Percentiles rank a stretch among this genome's conserved stretches.
Conservation (phyloP, 2,329 filamentous ascomycete species). For the Truncatella angustata region DNA sequence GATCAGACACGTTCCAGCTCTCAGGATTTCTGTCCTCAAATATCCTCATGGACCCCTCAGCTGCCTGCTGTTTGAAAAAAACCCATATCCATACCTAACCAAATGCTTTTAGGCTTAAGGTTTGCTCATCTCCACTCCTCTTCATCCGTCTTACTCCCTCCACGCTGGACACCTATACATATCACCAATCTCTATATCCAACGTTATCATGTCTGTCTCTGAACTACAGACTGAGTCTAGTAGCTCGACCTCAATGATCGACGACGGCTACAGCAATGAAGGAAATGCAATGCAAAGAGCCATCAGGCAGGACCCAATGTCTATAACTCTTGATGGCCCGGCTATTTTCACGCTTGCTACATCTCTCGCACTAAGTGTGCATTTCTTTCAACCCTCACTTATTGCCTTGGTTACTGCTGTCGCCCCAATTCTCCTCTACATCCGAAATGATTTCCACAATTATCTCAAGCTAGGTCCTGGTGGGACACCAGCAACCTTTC, state of each 20-base stretch:
- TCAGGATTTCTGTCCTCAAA: not conserved
- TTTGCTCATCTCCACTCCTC: constrained; percentile 9
- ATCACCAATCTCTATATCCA: too few species aligned
- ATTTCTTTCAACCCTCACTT: constrained; percentile 46
- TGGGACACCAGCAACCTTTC: constrained; percentile 71
- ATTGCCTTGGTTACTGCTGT: constrained; percentile 49
- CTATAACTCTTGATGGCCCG: constrained; percentile 51
- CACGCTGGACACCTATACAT: not conserved
- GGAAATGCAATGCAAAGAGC: constrained; percentile 37
- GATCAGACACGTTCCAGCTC: not conserved
- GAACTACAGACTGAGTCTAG: constrained; percentile 22
- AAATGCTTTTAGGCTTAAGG: constrained; percentile 11
- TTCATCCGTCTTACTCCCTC: not conserved
- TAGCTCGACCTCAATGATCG: constrained; percentile 18
- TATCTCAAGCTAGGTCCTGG: constrained; percentile 78
- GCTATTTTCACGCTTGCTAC: constrained; percentile 45
- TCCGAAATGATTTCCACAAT: constrained; percentile 71
- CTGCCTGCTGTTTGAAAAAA: not conserved
- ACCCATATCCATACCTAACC: not conserved
- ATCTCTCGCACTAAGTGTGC: constrained; percentile 49
- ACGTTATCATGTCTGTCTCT: constrained; percentile 21
- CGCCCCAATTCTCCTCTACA: constrained; percentile 46
- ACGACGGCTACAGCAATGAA: constrained; percentile 17
- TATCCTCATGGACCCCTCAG: not conserved
- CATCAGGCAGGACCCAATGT: constrained; percentile 49